phyloP scores from a whole-genome alignment of 345 rosid genomes.

The Nasturtium officinale region DNA sequence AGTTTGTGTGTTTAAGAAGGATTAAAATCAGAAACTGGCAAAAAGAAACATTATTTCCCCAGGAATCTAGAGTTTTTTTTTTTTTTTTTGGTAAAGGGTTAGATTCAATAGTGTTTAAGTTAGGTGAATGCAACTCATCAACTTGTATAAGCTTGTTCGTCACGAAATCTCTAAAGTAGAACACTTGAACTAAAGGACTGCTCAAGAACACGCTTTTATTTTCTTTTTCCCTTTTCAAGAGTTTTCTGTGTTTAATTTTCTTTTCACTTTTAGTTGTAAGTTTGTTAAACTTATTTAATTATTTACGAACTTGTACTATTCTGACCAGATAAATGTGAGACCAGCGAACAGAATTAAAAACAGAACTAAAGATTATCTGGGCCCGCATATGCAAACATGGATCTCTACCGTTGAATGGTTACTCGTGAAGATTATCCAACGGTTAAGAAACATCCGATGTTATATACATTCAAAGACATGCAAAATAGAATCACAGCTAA shows the following conservation, averaged over 20 bases:
- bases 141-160: conserved; percentile 28
- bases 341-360: conserved; percentile 16
- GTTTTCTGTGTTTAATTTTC: not conserved
- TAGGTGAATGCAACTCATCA: conserved; percentile 16
- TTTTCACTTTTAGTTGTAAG: too few species aligned
- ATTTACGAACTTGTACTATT: conserved; percentile 15
- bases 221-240: not conserved
- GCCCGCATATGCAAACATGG: not conserved
- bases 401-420: conserved; percentile 20
- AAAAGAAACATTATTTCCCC: not conserved
- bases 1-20: not conserved
- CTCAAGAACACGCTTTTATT: conserved; percentile 8
- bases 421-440: conserved; percentile 9
- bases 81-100: not conserved
- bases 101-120: not conserved
- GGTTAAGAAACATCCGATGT: not conserved
- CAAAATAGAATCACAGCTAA: conserved; percentile 2
- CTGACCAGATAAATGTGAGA: conserved; percentile 6
- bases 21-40: not conserved
- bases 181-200: not conserved
- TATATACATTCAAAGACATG: conserved; percentile 28
- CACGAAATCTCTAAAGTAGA: conserved; percentile 37
- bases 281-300: not conserved
- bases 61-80: not conserved
- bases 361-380: conserved; percentile 20